A percentile compares a stretch with the other conserved stretches of the same genome.
Evolutionary conservation across 2,329 filamentous ascomycete genomes (phyloP).

Genomic region (Xylaria sp.): DNA sequence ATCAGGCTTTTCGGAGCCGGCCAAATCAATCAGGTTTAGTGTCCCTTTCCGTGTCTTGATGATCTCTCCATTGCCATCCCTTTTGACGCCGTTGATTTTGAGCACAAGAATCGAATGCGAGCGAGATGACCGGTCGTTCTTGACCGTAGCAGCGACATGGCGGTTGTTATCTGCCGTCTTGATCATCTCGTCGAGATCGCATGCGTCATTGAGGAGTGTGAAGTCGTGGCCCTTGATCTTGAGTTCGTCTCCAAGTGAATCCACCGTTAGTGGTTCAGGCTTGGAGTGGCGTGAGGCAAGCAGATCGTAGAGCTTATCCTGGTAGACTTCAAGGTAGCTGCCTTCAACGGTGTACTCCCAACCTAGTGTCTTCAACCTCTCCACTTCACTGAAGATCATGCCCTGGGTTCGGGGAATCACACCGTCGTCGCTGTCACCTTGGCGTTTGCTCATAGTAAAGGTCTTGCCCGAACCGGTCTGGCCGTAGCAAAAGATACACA

Average conservation of each 20-base stretch:
- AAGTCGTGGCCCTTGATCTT: constrained; percentile 50
- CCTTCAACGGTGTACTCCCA: constrained; percentile 97
- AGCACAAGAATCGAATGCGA: constrained; percentile 98
- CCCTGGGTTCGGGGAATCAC: constrained; percentile 95
- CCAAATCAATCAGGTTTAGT: constrained; percentile 94
- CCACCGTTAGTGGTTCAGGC: constrained; percentile 69
- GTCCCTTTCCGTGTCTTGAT: constrained; percentile 89
- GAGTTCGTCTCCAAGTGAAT: constrained; percentile 48
- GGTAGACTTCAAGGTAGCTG: constrained; percentile 97
- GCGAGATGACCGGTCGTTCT: constrained; percentile 93
- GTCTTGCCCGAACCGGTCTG: constrained; percentile 98
- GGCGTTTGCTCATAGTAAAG: constrained; percentile 76
- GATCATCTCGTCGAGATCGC: constrained; percentile 83
- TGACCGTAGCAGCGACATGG: constrained; percentile 95
- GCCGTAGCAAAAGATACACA: constrained; percentile 98
- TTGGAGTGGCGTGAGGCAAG: constrained; percentile 73
- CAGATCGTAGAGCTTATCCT: constrained; percentile 94
- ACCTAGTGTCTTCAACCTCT: constrained; percentile 85
- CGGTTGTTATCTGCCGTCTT: constrained; percentile 85
- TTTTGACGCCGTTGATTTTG: constrained; percentile 77
- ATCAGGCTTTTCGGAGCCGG: constrained; percentile 84
- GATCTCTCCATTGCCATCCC: constrained; percentile 60
- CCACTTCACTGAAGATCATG: constrained; percentile 92
- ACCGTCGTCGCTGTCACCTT: constrained; percentile 77
- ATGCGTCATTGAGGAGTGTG: constrained; percentile 76